Evolutionary conservation across 1,139 yeast genomes (phyloP).

Genomic region (Hyphopichia fennica): DNA sequence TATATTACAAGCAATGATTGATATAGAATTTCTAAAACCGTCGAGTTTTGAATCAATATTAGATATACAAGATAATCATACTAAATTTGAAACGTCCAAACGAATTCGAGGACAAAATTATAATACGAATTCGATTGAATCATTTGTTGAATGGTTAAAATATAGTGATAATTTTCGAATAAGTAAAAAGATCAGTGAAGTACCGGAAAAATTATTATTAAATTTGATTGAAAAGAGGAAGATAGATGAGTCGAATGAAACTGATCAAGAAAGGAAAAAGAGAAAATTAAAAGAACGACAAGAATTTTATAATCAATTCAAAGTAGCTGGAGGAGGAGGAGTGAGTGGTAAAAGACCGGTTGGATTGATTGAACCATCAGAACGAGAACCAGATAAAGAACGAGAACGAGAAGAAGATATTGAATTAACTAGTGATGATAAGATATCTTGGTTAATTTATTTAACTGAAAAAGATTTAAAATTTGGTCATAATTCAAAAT

Average conservation of each 20-base stretch:
- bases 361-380: not conserved
- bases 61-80: conserved; percentile 16
- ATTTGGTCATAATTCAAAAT: conserved; percentile 43
- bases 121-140: conserved; percentile 39
- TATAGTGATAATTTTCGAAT: conserved; percentile 28
- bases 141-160: conserved; percentile 38
- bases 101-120: conserved; percentile 17
- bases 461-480: conserved; percentile 45
- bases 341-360: conserved; percentile 5
- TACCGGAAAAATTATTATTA: conserved; percentile 32
- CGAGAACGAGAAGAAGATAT: conserved; percentile 32
- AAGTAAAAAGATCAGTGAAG: conserved; percentile 27
- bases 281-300: conserved; percentile 30
- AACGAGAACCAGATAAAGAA: not conserved
- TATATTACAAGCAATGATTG: too few species aligned
- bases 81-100: conserved; percentile 8
- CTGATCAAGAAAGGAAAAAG: conserved; percentile 26
- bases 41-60: conserved; percentile 13
- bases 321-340: conserved; percentile 19
- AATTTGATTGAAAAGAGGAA: conserved; percentile 42
- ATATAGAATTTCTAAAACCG: conserved; percentile 55
- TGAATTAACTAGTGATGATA: conserved; percentile 24
- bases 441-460: conserved; percentile 41
- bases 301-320: conserved; percentile 43
- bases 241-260: conserved; percentile 26